Conservation (phyloP, 2,329 filamentous ascomycete species). For the Curvularia eragrostidis region DNA sequence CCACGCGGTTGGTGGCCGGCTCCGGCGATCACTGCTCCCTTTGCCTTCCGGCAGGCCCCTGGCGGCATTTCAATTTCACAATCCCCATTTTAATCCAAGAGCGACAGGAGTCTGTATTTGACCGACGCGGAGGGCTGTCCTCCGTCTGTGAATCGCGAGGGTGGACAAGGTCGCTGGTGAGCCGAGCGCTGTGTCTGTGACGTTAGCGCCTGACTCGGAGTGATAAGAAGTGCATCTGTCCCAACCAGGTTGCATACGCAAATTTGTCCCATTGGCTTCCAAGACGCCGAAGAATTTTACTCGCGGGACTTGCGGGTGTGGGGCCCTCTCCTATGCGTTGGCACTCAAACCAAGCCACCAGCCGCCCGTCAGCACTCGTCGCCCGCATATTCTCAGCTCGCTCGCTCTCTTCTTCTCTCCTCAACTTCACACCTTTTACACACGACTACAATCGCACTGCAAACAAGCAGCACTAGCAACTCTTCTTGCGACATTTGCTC, state of each 20-base stretch:
- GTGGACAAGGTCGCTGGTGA: slow-evolving; percentile 25
- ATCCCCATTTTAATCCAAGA: slow-evolving; percentile 25
- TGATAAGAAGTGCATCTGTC: slow-evolving; percentile 47
- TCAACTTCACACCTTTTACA: slow-evolving; percentile 28
- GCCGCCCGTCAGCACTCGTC: slow-evolving; percentile 41
- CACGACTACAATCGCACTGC: slow-evolving; percentile 24
- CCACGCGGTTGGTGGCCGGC: slow-evolving; percentile 20
- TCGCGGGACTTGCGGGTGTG: slow-evolving; percentile 37
- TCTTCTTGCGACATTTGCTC: slow-evolving; percentile 26
- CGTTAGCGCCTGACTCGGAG: slow-evolving; percentile 30
- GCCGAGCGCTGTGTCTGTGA: slow-evolving; percentile 28
- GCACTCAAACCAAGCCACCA: slow-evolving; percentile 43
- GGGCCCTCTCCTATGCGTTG: slow-evolving; percentile 49
- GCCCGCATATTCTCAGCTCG: slow-evolving; percentile 36
- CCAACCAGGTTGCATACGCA: slow-evolving; percentile 22
- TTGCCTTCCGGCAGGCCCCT: slow-evolving; percentile 30
- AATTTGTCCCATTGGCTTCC: slow-evolving; percentile 45
- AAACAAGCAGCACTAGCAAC: slow-evolving; percentile 17
- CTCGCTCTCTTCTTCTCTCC: slow-evolving; percentile 38
- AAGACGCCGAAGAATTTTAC: slow-evolving; percentile 36
- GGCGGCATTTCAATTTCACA: slow-evolving; percentile 32
- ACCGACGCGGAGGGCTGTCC: slow-evolving; percentile 30
- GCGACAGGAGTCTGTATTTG: slow-evolving; percentile 29
- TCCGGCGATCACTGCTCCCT: slow-evolving; percentile 40
- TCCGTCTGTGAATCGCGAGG: slow-evolving; percentile 23